Base-by-base conservation (phyloP, 1,139 yeast species). In the Debaryomyces nepalensis region DNA sequence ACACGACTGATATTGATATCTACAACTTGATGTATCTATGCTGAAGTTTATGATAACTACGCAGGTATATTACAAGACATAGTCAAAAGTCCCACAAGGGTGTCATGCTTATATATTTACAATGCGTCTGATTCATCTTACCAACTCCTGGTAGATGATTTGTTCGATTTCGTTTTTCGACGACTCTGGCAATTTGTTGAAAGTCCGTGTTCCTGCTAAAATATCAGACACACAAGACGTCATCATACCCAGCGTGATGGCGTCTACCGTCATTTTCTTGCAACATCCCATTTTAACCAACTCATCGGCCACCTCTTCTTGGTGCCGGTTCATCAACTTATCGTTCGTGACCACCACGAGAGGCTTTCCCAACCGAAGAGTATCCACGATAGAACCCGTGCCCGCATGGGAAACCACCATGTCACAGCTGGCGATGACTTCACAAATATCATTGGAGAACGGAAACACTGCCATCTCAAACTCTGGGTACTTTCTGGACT, bases 371-470 rank as follows among this genome's bases (percentile, higher is more conserved):
- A 70, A 60, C 16, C 91, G 70, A 27, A 89, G 63, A 0, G 87
- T 76, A 55, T 93, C 99, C 15, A 93, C 63, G 7, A 93, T 87
- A 0, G 97, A 87, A 1, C 99, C 99, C 0, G 98, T 88, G 2
- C 95, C 98, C 0, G 96, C 97, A 60, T 93, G 98, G 1, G 96
- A 83, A 9, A 93, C 74, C 5, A 91, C 86, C 33, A 87, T 54
- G 42, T 81, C 81, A 1, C 77, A 66, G 3, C 56, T 34, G 0
- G 52, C 27, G 1, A 84, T 75, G 58, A 47, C 77, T 46, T 6
- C 50, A 38, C 36, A 61, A 55, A 54, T 84, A 58, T 50, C 68
- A 1, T 62, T 50, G 4, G 79, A 68, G 56, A 81, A 82, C 1
- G 79, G 73, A 23, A 83, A 66, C 3, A 81, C 81, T 18, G 61